Evolutionary conservation across 2,329 filamentous ascomycete species (phyloP), one percentile per base, ranked within the genome.

Genomic region (Hypoxylon sp.): DNA sequence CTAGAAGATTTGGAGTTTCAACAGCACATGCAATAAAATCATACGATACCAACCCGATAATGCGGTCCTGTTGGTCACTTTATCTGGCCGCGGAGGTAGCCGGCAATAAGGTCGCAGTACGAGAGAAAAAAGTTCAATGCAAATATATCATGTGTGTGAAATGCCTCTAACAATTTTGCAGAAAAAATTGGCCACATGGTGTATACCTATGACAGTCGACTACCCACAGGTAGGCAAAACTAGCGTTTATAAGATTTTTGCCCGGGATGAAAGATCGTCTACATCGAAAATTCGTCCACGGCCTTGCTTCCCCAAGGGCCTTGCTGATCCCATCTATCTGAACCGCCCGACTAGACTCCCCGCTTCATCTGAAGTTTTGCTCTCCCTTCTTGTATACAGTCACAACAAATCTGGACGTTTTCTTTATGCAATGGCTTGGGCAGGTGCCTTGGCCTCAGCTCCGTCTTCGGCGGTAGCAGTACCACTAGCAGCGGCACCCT

Each of bases 391-490:
- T 68, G 53, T 70, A 68, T 62, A 57, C 54, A 65, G 27, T 57
- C 50, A 15, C 39, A 19, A 57, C 39, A 19, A 57, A 55, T 46
- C 42, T 37, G 11, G 15, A 39, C 27, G 8, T 13, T 50, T 42
- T 29, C 39, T 67, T 58, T 72, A 68, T 31, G 69, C 68, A 3
- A 79, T 79, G 58, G 76, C 78, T 47, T 77, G 80, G 27, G 70
- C 72, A 24, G 70, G 63, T 8, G 65, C 67, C 11, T 58, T 67
- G 52, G 62, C 67, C 21, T 62, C 72, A 11, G 59, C 66, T 15
- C 53, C 70, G 15, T 66, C 70, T 29, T 75, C 78, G 37, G 76
- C 79, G 58, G 72, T 75, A 21, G 73, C 76, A 19, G 60, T 65
- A 17, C 73, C 79, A 10, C 77, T 73, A 17, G 74, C 78, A 7